phyloP scores from a whole-genome alignment of 768 basidiomycete genomes.

The Mycena indigotica region DNA sequence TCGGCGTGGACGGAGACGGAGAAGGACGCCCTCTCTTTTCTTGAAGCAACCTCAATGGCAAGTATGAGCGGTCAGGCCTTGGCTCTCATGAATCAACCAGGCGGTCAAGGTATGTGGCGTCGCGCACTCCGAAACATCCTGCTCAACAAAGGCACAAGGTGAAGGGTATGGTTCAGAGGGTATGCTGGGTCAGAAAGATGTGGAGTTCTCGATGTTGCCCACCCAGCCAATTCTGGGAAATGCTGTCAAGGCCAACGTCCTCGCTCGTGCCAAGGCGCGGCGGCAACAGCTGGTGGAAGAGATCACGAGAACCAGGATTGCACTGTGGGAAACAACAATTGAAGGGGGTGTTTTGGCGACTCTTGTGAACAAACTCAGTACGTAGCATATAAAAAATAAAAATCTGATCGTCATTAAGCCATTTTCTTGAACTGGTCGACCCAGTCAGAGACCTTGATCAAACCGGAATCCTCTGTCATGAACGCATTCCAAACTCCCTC shows the following conservation, averaged over 20 bases:
- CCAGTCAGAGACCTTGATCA: neutral
- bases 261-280: slow-evolving; percentile 57
- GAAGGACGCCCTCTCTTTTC: slow-evolving; percentile 10
- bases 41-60: slow-evolving; percentile 17
- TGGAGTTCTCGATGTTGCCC: slow-evolving; percentile 8
- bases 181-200: slow-evolving; percentile 1
- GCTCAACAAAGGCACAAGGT: slow-evolving; percentile 24
- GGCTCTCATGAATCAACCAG: slow-evolving; percentile 10
- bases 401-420: neutral
- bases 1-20: slow-evolving; percentile 17
- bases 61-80: slow-evolving; percentile 13
- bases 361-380: slow-evolving; percentile 35
- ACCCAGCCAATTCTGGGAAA: slow-evolving; percentile 17
- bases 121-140: slow-evolving; percentile 21
- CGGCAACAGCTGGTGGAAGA: slow-evolving; percentile 54
- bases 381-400: neutral
- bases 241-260: slow-evolving; percentile 44
- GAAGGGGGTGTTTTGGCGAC: slow-evolving; percentile 52
- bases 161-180: slow-evolving; percentile 2
- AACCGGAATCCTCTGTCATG: neutral
- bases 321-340: slow-evolving; percentile 69
- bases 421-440: slow-evolving; percentile 1
- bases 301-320: slow-evolving; percentile 61
- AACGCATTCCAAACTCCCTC: neutral
- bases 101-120: slow-evolving; percentile 27